phyloP scores from a whole-genome alignment of 2,329 filamentous ascomycete species.

The Penicillium hesseltinei region DNA sequence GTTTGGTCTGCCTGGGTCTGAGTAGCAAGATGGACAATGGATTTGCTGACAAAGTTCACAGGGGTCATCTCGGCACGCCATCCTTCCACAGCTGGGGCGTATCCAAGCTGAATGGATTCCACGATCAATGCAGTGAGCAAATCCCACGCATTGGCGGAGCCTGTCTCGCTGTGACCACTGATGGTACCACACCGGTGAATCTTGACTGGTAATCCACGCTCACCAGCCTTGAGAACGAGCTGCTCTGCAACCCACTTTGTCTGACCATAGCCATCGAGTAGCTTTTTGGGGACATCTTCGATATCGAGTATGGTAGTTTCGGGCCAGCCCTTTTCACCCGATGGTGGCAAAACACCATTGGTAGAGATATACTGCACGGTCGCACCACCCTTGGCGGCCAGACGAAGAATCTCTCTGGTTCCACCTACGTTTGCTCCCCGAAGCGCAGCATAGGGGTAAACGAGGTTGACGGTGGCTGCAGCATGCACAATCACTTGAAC shows the following conservation, averaged over 20 bases:
- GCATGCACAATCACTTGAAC: slow-evolving; percentile 75
- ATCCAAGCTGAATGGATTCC: slow-evolving; percentile 71
- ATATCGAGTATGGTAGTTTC: slow-evolving; percentile 67
- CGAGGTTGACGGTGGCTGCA: slow-evolving; percentile 74
- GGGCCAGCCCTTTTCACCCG: slow-evolving; percentile 63
- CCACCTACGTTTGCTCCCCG: slow-evolving; percentile 74
- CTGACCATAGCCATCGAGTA: slow-evolving; percentile 73
- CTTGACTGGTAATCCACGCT: slow-evolving; percentile 66
- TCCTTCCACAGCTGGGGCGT: slow-evolving; percentile 66
- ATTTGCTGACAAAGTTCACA: slow-evolving; percentile 74
- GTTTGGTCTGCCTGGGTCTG: slow-evolving; percentile 61
- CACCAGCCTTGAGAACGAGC: slow-evolving; percentile 67
- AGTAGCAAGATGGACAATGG: slow-evolving; percentile 68
- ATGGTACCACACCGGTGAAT: slow-evolving; percentile 75
- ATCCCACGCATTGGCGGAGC: slow-evolving; percentile 76
- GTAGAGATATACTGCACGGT: slow-evolving; percentile 78
- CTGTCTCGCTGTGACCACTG: slow-evolving; percentile 71
- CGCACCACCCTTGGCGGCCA: slow-evolving; percentile 65
- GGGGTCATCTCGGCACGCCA: slow-evolving; percentile 84
- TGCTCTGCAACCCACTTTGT: slow-evolving; percentile 81
- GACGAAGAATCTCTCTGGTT: slow-evolving; percentile 70
- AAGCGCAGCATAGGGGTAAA: slow-evolving; percentile 77
- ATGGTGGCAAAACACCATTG: slow-evolving; percentile 73
- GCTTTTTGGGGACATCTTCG: slow-evolving; percentile 65
- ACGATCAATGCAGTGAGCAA: slow-evolving; percentile 72